Conservation (phyloP, 495 filamentous ascomycete genomes). For the Aspergillus hancockii region DNA sequence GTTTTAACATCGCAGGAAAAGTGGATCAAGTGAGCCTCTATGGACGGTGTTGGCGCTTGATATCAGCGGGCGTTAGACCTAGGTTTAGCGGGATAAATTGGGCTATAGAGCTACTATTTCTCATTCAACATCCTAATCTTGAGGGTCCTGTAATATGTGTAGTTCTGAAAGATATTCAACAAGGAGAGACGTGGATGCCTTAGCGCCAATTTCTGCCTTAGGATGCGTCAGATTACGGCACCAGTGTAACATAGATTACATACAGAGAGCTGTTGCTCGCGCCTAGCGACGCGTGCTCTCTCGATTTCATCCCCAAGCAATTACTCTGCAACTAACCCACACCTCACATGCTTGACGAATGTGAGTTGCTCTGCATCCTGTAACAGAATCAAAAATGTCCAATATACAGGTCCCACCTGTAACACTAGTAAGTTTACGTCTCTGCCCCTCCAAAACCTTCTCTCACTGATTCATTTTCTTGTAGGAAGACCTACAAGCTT, state of each 20-base stretch:
- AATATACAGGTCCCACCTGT: conserved; percentile 44
- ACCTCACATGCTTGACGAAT: too few relatives aligned
- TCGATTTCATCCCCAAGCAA: neutral
- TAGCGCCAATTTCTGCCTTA: too few relatives aligned
- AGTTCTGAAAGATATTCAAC: neutral
- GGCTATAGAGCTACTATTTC: too few relatives aligned
- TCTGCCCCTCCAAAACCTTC: neutral
- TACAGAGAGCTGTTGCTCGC: neutral
- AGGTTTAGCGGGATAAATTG: too few relatives aligned
- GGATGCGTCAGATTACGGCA: neutral
- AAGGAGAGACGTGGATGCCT: neutral
- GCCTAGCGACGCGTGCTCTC: conserved; percentile 2
- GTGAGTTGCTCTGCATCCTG: neutral
- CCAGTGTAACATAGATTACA: too few relatives aligned
- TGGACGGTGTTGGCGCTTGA: too few relatives aligned
- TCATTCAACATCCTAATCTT: too few relatives aligned
- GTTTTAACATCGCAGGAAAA: too few relatives aligned
- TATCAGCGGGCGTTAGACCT: too few relatives aligned
- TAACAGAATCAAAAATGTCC: conserved; percentile 15
- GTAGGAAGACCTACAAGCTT: conserved; percentile 72
- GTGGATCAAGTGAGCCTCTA: too few relatives aligned
- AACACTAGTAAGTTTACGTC: conserved; percentile 48
- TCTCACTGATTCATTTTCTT: neutral
- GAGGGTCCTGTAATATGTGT: too few relatives aligned
- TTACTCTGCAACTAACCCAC: neutral